Conservation (phyloP, 2,329 filamentous ascomycete genomes). For the Beauveria pseudobassiana region DNA sequence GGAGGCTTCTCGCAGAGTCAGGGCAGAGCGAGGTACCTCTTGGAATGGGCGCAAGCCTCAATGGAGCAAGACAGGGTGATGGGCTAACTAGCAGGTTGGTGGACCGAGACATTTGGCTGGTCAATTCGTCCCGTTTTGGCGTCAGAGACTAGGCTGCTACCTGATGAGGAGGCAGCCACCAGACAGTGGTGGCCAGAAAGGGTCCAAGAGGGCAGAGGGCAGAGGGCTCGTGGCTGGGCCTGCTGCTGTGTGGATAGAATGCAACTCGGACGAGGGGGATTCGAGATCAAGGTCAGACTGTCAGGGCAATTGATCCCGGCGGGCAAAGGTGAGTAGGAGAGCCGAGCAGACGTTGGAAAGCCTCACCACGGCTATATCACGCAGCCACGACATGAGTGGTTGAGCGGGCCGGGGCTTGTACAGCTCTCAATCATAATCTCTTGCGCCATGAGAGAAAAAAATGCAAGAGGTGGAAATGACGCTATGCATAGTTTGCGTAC, state of each 20-base stretch:
- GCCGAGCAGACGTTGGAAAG: neutral
- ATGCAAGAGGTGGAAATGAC: conserved; percentile 5
- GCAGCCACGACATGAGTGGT: neutral
- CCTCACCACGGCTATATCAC: neutral
- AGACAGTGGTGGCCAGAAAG: neutral
- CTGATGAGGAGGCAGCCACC: conserved; percentile 7
- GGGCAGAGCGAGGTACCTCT: neutral
- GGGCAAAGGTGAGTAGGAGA: neutral
- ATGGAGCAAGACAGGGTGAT: conserved; percentile 2
- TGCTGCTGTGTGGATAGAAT: neutral
- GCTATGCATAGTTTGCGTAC: neutral
- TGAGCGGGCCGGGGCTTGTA: neutral
- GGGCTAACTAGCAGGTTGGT: neutral
- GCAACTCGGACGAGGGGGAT: neutral
- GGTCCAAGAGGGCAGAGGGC: conserved; percentile 1
- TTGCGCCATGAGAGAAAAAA: neutral
- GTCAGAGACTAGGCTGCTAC: neutral
- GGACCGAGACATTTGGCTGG: conserved; percentile 10
- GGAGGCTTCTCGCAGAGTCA: neutral
- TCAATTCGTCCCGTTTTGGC: conserved; percentile 4
- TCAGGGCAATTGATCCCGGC: neutral
- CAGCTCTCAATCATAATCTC: neutral
- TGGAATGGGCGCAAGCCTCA: neutral
- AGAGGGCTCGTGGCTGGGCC: neutral
- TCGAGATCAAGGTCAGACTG: neutral